Evolutionary conservation across 1,284 basidiomycete genomes (phyloP), one percentile per base, ranked within the genome.

Genomic region (Coriolopsis trogii): DNA sequence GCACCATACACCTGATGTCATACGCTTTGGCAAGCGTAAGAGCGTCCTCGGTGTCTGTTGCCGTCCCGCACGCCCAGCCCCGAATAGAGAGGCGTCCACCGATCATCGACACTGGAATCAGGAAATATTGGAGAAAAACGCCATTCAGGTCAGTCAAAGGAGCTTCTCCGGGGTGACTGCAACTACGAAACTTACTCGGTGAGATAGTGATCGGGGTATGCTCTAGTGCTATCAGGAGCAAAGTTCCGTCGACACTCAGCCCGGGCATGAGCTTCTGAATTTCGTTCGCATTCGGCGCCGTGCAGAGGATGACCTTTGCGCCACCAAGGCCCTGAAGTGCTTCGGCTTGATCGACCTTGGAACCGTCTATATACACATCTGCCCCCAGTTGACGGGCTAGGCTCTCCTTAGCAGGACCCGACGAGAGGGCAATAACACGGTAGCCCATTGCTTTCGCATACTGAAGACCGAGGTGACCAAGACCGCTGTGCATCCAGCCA

Each of bases 401-500:
- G 6, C 57, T 54, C 26, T 61, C 53, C 45, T 71, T 71, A 1
- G 60, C 53, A 13, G 58, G 31, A n/a, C 59, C 51, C 2, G 67
- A 65, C 10, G 67, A 67, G 29, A 67, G 51, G 12, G 66, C 67
- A 16, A 67, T 56, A 23, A 61, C 62, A 20, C 62, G 63, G 50
- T 49, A 66, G 10, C 69, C 69, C 63, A 70, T 67, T 10, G 56
- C 59, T 21, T 53, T 51, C 10, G 63, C 54, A 40, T 63, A 63
- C 38, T 70, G 69, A 41, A 70, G 49, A 7, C 58, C 69, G 30
- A 70, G 64, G 39, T 69, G 69, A n/a, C 68, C 69, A 5, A 69
- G 61, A 8, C 69, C 69, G 0, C 67, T 67, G 55, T 12, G 15
- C 20, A 25, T 1, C 16, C 15, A 28, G n/a, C 16, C 23, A 20